phyloP scores from a whole-genome alignment of 1,284 basidiomycete genomes.

The Malassezia pachydermatis region DNA sequence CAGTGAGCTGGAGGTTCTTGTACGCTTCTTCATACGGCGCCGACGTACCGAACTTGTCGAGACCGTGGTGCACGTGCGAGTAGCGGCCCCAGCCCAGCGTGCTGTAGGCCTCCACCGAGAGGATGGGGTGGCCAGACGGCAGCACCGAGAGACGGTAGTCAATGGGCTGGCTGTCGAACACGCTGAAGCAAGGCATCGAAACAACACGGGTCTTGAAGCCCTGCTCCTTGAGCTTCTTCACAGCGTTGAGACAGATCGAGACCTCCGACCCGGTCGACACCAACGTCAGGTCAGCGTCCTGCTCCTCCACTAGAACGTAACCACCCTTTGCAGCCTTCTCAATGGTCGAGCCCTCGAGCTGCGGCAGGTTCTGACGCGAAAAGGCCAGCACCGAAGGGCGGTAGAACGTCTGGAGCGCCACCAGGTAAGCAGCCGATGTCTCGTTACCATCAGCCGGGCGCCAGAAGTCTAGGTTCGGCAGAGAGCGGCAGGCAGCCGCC shows the following conservation, averaged over 20 bases:
- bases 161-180: slow-evolving; percentile 73
- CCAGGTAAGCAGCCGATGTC: slow-evolving; percentile 76
- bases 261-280: slow-evolving; percentile 84
- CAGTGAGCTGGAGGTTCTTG: slow-evolving; percentile 49
- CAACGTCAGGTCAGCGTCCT: slow-evolving; percentile 67
- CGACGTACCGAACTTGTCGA: slow-evolving; percentile 59
- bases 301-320: slow-evolving; percentile 73
- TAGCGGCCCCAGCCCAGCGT: slow-evolving; percentile 46
- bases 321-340: slow-evolving; percentile 75
- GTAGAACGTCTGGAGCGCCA: slow-evolving; percentile 61
- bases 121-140: slow-evolving; percentile 74
- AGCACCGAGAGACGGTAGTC: slow-evolving; percentile 75
- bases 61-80: slow-evolving; percentile 41
- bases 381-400: slow-evolving; percentile 75
- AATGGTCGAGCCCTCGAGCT: slow-evolving; percentile 75
- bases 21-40: slow-evolving; percentile 82
- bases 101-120: slow-evolving; percentile 73
- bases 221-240: slow-evolving; percentile 59
- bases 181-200: slow-evolving; percentile 76
- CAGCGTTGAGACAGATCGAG: slow-evolving; percentile 72
- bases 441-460: slow-evolving; percentile 88
- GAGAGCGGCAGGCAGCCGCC: slow-evolving; percentile 71
- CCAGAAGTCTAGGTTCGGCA: slow-evolving; percentile 63
- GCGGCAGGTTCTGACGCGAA: slow-evolving; percentile 83
- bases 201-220: slow-evolving; percentile 68